Evolutionary conservation across 2,329 filamentous ascomycete species (phyloP), one percentile per base, ranked within the genome.

Genomic region (Fusarium pseudocircinatum): DNA sequence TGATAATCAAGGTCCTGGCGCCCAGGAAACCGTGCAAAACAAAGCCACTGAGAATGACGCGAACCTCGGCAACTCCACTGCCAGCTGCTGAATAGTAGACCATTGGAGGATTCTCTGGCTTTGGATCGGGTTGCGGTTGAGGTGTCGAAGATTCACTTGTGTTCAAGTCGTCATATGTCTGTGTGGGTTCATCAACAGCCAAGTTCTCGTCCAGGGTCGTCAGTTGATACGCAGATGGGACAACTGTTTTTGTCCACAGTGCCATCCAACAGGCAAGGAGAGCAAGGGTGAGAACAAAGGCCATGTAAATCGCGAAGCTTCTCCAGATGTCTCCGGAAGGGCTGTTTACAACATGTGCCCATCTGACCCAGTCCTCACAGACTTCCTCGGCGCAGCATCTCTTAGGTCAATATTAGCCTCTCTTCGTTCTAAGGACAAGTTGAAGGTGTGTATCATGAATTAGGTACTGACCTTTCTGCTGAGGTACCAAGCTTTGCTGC

Each of bases 21-120:
- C 96, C 96, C 13, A 99, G 88, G 80, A 98, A 98, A 3, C 96
- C 96, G 85, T 98, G 96, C 62, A 99, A 86, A 62, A 99, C 96
- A 78, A 98, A 99, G 11, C 96, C 96, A 78, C 95, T 98, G n/a
- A 98, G 89, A 66, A 98, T 98, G 67, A 98, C 96, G 73, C 96
- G 95, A 63, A 98, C 96, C 84, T 99, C 96, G 12, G 96, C 96
- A 18, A 99, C 96, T 77, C 96, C 96, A 82, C 95, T 97, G 54
- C 96, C 96, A 46, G 96, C 96, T 66, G 96, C 96, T 13, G 96
- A 95, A 81, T 98, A 99, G 82, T 97, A 99, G 10, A 96, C 89
- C 92, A 97, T 97, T 2, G 94, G 93, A 6, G 92, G 88, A 2
- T 79, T 77, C 69, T 61, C 81, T 70, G 60, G 82, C 70, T 72